Base-by-base conservation (phyloP, 2,329 filamentous ascomycete species). In the Neocucurbitaria cava region DNA sequence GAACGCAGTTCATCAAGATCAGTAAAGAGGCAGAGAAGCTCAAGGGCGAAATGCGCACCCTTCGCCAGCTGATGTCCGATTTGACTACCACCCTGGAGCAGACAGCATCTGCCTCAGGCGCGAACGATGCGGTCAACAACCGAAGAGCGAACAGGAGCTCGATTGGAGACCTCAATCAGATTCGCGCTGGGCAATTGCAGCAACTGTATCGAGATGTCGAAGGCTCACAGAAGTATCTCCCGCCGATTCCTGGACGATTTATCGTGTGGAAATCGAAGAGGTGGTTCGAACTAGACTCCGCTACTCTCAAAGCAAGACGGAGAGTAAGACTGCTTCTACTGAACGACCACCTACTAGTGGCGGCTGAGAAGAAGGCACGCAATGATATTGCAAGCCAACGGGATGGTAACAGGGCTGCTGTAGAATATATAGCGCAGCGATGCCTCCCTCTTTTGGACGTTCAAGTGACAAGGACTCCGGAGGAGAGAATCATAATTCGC, bases 11-110 rank as follows among this genome's bases (percentile, higher is more conserved):
- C 72, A 98, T 99, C 82, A 96, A 96, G 77, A 98, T 99, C 76
- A 97, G 93, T 74, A 97, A 98, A 77, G 95, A 99, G 79, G 95
- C 96, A 1, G 95, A 99, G 77, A 97, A 96, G 79, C 86, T 99
- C 53, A 98, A 98, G 78, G 87, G 87, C 50, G 95, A 99, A 76
- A 98, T 99, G 95, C 87, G 91, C 47, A 91, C 91, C 6, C 84
- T 99, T 28, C 87, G 91, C 40, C 91, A 91, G 61, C 83, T 98
- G 47, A 97, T 99, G 89, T 88, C 92, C 2, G 95, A 99, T 62
- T 83, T 99, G 52, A 98, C 80, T 3, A 71, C 69, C 2, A 79
- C 79, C 1, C 60, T 83, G 41, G 76, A 77, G 15, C 80, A 82
- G 65, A 79, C 79, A 3, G 77, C 79, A 7, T 78, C 75, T 30